Evolutionary conservation across 768 basidiomycete species (phyloP), one percentile per base, ranked within the genome.

Genomic region (Rhizopogon salebrosus): DNA sequence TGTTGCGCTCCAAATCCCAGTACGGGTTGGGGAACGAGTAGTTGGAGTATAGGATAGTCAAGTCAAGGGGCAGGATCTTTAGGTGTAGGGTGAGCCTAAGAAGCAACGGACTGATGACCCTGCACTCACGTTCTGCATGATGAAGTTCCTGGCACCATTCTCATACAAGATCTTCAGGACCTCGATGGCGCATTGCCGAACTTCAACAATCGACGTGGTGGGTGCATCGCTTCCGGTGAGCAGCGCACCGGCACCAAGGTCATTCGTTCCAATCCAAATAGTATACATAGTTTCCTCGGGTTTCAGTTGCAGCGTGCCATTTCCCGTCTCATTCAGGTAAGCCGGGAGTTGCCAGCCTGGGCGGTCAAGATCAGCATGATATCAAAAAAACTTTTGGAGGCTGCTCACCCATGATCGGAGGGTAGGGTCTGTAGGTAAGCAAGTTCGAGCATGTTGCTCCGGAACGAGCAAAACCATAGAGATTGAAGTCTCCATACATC

Each of bases 251-350:
- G 62, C 73, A 1, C 85, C 85, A 4, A 87, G 72, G 60, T 87
- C 85, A 55, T 81, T 82, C 3, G 82, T 83, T 13, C 85, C 84
- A 54, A 86, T 82, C 84, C 85, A 87, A 6, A 86, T 69, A 1
- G 80, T 80, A 62, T 82, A 86, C 2, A 86, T 55, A 1, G 85
- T 86, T 41, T 81, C 72, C 2, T 70, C 63, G 0, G 77, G 62
- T 13, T 65, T 51, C 31, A 79, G 61, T 16, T 55, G 60, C 20
- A 81, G 60, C 1, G 75, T 69, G 5, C 74, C 72, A 54, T 79
- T 76, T 10, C 62, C 57, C 16, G 60, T 67, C 45, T 77, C 73
- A 6, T 69, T 60, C 45, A 84, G 70, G 64, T 78, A 84, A 0
- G 70, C 49, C 0, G 84, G 84, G 6, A 86, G 71, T 46, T 64